These are phyloP conservation scores for Protoeuglena noctilucae DNA, from an alignment of 139 green algal genomes.

Conservation along the genomic window DNA sequence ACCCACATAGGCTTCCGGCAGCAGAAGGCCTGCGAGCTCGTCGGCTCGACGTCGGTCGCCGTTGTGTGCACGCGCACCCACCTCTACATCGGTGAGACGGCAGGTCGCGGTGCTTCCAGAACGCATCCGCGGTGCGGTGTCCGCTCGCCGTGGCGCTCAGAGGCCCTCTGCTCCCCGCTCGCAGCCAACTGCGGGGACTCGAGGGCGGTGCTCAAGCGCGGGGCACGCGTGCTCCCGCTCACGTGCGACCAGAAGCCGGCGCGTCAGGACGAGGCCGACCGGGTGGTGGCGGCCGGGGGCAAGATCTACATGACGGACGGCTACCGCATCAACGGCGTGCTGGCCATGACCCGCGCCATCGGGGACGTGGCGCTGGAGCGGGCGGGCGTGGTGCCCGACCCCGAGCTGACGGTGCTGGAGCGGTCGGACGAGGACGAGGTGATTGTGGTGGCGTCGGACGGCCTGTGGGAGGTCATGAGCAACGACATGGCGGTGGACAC, in stretches of 20 bases:
- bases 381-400: conserved; percentile 6
- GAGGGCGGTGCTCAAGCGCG: background rate
- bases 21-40: too few species aligned
- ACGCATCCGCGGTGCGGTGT: too few species aligned
- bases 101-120: too few species aligned
- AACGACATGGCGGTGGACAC: background rate
- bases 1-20: too few species aligned
- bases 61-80: too few species aligned
- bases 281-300: background rate
- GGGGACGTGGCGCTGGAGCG: background rate
- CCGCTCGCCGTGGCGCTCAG: too few species aligned
- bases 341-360: background rate
- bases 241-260: background rate
- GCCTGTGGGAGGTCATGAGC: background rate
- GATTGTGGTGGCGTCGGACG: background rate
- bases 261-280: background rate
- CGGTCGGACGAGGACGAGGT: conserved; percentile 4
- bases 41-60: too few species aligned
- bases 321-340: background rate
- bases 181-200: background rate
- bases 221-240: background rate
- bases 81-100: too few species aligned
- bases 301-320: background rate
- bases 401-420: conserved; percentile 9
- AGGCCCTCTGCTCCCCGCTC: too few species aligned